These are phyloP conservation scores for Trichophyton equinum DNA, from an alignment of 2,329 filamentous ascomycete genomes.

Conservation along the genomic window DNA sequence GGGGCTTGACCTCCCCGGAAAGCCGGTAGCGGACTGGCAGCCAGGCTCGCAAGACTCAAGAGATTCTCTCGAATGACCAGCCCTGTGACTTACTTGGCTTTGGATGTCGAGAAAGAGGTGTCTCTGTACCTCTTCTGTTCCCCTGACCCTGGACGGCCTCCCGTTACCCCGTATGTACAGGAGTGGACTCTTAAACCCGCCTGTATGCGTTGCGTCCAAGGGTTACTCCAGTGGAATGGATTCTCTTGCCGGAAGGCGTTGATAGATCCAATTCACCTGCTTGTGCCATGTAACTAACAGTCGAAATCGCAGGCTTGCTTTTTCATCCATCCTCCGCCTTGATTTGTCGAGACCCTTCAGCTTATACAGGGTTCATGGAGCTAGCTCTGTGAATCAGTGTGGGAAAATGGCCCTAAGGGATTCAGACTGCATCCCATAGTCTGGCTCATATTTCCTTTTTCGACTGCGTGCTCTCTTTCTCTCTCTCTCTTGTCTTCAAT, in stretches of 20 bases:
- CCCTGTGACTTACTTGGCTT: neutral
- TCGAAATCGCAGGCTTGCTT: neutral
- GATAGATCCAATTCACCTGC: slow-evolving; percentile 4
- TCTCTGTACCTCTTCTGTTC: neutral
- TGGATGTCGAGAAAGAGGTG: neutral
- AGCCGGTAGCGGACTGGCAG: neutral
- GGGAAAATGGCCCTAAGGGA: neutral
- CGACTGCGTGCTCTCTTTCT: neutral
- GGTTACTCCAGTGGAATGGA: slow-evolving; percentile 3
- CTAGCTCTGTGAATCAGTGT: slow-evolving; percentile 3
- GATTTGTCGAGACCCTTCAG: slow-evolving; percentile 2
- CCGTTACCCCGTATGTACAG: neutral
- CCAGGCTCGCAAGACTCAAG: too few relatives aligned
- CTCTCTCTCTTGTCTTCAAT: neutral
- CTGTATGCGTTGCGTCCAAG: neutral
- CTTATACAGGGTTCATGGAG: neutral
- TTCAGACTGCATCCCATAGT: slow-evolving; percentile 2
- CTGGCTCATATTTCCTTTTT: slow-evolving; percentile 2
- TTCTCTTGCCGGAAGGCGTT: slow-evolving; percentile 1
- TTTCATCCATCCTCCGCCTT: neutral
- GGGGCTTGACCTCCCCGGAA: neutral
- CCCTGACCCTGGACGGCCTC: neutral
- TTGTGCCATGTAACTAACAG: slow-evolving; percentile 3
- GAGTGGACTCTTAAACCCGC: neutral
- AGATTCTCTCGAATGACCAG: too few relatives aligned